Conservation (phyloP, 164 flowering plant species). For the Protea cynaroides region DNA sequence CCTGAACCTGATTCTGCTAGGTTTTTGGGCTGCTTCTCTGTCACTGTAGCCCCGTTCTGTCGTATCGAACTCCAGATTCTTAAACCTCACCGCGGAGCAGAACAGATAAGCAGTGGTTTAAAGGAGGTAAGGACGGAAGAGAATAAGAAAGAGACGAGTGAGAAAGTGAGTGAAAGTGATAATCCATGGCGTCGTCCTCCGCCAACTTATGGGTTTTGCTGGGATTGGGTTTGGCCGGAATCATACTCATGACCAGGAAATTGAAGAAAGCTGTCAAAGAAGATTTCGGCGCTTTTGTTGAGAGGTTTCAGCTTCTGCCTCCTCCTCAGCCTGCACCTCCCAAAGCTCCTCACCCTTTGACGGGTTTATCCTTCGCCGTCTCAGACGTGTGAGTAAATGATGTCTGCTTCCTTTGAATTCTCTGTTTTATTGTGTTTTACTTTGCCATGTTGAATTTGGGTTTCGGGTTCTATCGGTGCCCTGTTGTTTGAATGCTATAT, state of each 20-base stretch:
- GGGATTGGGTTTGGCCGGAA: constrained; percentile 87
- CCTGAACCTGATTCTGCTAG: not conserved
- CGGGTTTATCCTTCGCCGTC: constrained; percentile 82
- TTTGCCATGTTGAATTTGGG: not conserved
- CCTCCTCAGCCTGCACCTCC: constrained; percentile 99
- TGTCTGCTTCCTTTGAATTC: not conserved
- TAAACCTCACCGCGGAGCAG: not conserved
- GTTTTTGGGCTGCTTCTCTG: not conserved
- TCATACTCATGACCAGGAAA: constrained; percentile 58
- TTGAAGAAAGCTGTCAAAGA: constrained; percentile 56
- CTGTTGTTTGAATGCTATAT: too few species aligned
- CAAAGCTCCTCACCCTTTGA: constrained; percentile 91
- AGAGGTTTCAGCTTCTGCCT: constrained; percentile 66
- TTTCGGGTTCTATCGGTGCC: too few species aligned
- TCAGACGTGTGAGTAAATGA: constrained; percentile 58
- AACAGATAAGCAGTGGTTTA: not conserved
- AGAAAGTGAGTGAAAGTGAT: not conserved
- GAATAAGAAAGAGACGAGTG: not conserved
- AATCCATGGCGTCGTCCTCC: constrained; percentile 49
- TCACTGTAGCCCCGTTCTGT: not conserved
- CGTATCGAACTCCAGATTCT: not conserved
- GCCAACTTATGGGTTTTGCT: constrained; percentile 78
- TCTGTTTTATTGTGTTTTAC: not conserved
- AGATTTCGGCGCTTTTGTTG: constrained; percentile 87
- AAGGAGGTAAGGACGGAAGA: not conserved